Evolutionary conservation across 202 grass and related monocot genomes (phyloP), one percentile per base, ranked within the genome.

Genomic region (Zizania palustris): DNA sequence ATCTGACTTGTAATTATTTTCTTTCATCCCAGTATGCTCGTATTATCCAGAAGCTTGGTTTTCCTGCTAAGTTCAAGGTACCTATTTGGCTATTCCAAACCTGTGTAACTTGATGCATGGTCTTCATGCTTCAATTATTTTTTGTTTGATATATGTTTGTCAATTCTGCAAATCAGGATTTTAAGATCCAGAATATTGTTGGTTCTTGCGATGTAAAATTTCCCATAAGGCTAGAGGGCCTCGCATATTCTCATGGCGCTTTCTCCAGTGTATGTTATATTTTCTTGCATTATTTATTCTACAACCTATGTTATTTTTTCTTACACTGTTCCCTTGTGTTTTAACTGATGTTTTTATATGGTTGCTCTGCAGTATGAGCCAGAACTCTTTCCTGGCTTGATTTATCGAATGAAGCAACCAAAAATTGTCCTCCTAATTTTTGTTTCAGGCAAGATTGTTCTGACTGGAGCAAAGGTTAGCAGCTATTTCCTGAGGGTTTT

Each of bases 151-250:
- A 20, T 69, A 60, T 4, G 3, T 38, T 71, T 10, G 41, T 44
- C 48, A 12, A 34, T n/a, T 46, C 42, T 65, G 21, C 37, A 65
- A 64, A 34, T 50, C 70, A 91, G 82, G 85, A 91, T 81, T 88
- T 91, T 56, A 91, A 91, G 77, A 85, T 91, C 7, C 89, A 91
- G 62, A 91, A 91, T 46, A 88, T 91, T 36, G 89, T 91, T 68
- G 89, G 82, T n/a, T 91, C 89, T 49, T 91, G 85, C 66, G 89
- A 91, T 75, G 89, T 91, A 55, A 91, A 88, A 83, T 91, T 91
- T 54, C 85, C 85, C 20, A 85, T 88, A 75, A 88, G 89, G 73
- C 89, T 91, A 57, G 89, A 91, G 54, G 89, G 89, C 14, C 89
- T 91, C 50, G 85, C 89, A 65, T 91, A 88, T 85, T 91, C 82